Percentiles rank a stretch among this genome's conserved stretches.
phyloP scores from a whole-genome alignment of 192 early-diverging fungal species.

The Dissophora ornata region DNA sequence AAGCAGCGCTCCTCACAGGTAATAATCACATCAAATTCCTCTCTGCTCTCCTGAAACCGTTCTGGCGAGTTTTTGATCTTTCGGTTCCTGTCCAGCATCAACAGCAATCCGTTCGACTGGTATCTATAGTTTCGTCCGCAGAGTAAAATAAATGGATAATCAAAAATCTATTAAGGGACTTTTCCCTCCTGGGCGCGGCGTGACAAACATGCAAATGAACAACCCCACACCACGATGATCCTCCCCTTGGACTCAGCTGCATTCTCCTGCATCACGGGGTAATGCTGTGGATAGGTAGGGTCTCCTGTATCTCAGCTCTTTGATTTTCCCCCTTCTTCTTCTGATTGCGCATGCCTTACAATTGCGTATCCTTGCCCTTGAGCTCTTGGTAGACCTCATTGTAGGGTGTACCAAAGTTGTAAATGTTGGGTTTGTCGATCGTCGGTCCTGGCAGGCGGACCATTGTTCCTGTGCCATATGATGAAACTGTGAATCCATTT shows the following conservation, averaged over 20 bases:
- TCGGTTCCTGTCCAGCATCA: slow-evolving; percentile 96
- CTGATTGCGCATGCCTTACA: slow-evolving; percentile 58
- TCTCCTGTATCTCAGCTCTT: too few species aligned
- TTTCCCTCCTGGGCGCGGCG: not conserved
- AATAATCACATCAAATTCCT: slow-evolving; percentile 90
- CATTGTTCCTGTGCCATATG: slow-evolving; percentile 91
- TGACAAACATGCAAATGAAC: too few species aligned
- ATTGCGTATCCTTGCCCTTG: slow-evolving; percentile 67
- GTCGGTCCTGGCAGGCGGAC: slow-evolving; percentile 92
- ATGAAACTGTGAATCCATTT: slow-evolving; percentile 84
- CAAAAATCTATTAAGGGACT: too few species aligned
- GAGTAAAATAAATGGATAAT: too few species aligned
- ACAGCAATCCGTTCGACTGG: slow-evolving; percentile 86
- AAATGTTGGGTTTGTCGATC: slow-evolving; percentile 89
- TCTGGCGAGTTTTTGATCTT: slow-evolving; percentile 91
- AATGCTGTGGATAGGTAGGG: too few species aligned
- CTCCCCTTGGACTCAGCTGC: too few species aligned
- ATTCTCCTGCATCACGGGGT: too few species aligned
- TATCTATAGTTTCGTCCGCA: slow-evolving; percentile 63
- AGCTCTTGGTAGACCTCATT: slow-evolving; percentile 89
- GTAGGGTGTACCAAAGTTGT: slow-evolving; percentile 93
- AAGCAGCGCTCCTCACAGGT: slow-evolving; percentile 97
- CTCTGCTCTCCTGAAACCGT: slow-evolving; percentile 80
- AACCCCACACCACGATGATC: too few species aligned
- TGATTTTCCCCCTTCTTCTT: not conserved